Base-by-base conservation (phyloP, 2,329 filamentous ascomycete genomes). In the Fusarium haematococcum region DNA sequence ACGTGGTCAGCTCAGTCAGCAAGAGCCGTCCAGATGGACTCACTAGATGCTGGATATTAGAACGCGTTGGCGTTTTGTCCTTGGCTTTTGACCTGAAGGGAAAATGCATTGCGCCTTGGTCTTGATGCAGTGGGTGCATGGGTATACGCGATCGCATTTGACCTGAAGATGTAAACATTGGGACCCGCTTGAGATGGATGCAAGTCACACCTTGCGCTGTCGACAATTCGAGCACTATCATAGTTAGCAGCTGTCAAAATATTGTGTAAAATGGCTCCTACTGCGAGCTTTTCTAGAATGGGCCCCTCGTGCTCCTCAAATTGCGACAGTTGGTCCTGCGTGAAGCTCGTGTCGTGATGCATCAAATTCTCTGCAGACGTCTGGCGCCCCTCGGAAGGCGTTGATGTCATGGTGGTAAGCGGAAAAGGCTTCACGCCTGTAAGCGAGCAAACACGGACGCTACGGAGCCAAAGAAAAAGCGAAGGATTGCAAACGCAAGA, bases 101-200 rank as follows among this genome's bases (percentile, higher is more conserved):
- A 65, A 68, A 3, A 56, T 50, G 64, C 71, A 75, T 27, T 58
- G 63, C 4, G 27, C 27, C 14, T 61, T 63, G 18, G 65, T 37
- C 25, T 69, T 67, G 41, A 65, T 50, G 54, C 71, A 74, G 18
- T 69, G 68, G 1, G 66, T 50, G 33, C 73, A 74, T 7, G 73
- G 73, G 9, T 41, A 63, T 4, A 52, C 48, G 23, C 73, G 59
- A 25, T 74, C 68, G 58, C 73, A 75, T 68, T 69, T 68, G 6
- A 75, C 61, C 73, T 75, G n/a, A 86, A 88, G 70, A 16, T 37
- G 56, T 39, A 39, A 39, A 27, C 18, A 43, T 20, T 13, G n/a
- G 1, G n/a, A 5, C 39, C n/a, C 11, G 39, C 39, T 20, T 13
- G 1, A 43, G 10, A 41, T 37, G 6, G 32, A 33, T 5, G 37